Evolutionary conservation across 2,329 filamentous ascomycete genomes (phyloP), one percentile per base, ranked within the genome.

Genomic region (Zymoseptoria pseudotritici): DNA sequence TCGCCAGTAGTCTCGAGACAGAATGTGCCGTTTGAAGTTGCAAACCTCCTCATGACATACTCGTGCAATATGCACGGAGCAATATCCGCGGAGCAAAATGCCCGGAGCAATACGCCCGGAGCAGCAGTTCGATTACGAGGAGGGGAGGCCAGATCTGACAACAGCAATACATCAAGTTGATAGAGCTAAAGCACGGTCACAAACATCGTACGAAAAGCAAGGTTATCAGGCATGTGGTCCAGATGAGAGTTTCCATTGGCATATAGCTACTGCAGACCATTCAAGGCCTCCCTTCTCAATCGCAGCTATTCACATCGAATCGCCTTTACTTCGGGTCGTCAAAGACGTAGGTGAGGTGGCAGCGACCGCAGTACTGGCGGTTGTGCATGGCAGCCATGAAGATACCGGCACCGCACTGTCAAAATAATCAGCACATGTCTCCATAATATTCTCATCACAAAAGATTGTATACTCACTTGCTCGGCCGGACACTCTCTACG

Each of bases 331-430:
- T 73, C 55, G 70, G 68, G 66, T 87, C 84, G 75, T 87, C 85
- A 75, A 87, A 87, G 75, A 87, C 84, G 76, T 87, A 87, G 78
- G 85, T 87, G 70, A 87, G 79, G 77, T 87, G 85, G 80, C 85
- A 87, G 73, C 82, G 82, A 70, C 84, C 85, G 76, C 91, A 96
- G 88, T 97, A 96, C 83, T 99, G 95, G 79, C 94, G 91, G 83
- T 99, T 96, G 82, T 96, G 89, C 92, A 97, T 97, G 78, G 94
- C 91, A 78, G 94, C 94, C 94, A 99, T 99, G 89, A 99, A 99
- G 84, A 99, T 88, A 92, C 94, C 94, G 75, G 95, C 94, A 86
- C 94, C 94, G 81, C 94, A 99, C 91, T 96, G 66, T 54, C 61
- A 55, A 57, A 60, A 36, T 42, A 20, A 20, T 46, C 54, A 55